Base-by-base conservation (phyloP, 345 rosid genomes). In the Boechera stricta region DNA sequence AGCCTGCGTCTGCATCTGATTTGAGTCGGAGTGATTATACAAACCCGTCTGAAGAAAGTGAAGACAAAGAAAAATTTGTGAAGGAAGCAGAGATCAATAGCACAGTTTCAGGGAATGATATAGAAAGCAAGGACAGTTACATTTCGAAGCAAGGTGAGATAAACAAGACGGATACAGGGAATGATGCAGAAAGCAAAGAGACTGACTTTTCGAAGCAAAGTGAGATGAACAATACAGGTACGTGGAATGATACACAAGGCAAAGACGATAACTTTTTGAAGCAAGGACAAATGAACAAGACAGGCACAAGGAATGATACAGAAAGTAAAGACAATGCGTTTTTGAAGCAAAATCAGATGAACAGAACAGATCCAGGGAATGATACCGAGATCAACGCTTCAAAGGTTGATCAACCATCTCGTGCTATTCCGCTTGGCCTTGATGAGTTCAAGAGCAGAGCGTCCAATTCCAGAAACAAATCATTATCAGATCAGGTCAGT, bases 391-490 rank as follows among this genome's bases (percentile, higher is more conserved):
- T 33, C 62, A 76, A 53, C 15, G 67, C 63, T 56, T 44, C 78
- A 47, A 87, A 84, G 73, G 72, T 68, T 71, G 87, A 88, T 72
- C 79, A 84, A 71, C 72, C 82, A 62, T 78, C 90, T 67, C 92
- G 80, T 64, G 80, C 86, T 59, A 86, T 85, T 74, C 93, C 94
- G 4, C 83, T 82, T 75, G 90, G 90, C 58, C 90, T 95, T 76
- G 97, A 95, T 62, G 99, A 93, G 83, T 95, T 91, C 85, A 95
- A 93, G 89, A 95, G 96, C 87, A 85, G 84, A 83, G 82, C 87
- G 4, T 86, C 88, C 72, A 75, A 74, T 82, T 80, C 91, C 39
- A 91, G 56, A 84, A 78, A 85, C 80, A 93, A 86, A 82, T 80
- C 90, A 7, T 86, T 81, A 39, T 85, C 82, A 61, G 87, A 82